phyloP scores from a whole-genome alignment of 2,329 filamentous ascomycete genomes.

The Coleophoma eucalyptorum region DNA sequence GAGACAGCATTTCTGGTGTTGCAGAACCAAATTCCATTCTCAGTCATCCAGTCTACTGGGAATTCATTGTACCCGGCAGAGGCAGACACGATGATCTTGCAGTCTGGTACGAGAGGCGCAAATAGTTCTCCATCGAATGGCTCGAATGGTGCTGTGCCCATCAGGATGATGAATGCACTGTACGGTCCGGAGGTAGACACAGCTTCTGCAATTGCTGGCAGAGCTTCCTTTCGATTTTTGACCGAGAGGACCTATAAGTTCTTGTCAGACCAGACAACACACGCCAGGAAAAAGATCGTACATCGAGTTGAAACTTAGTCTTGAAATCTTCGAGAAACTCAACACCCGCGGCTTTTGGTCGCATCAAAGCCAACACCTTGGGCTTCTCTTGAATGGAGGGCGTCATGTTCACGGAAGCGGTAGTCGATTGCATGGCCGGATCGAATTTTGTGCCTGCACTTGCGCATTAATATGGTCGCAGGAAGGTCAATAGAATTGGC shows the following conservation, averaged over 20 bases:
- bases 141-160: slow-evolving; percentile 44
- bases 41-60: slow-evolving; percentile 37
- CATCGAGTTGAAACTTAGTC: too few relatives aligned
- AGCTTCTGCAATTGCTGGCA: slow-evolving; percentile 31
- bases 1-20: slow-evolving; percentile 49
- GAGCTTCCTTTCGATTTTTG: slow-evolving; percentile 30
- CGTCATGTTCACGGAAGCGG: too few relatives aligned
- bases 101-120: slow-evolving; percentile 32
- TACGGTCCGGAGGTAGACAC: slow-evolving; percentile 34
- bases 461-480: too few relatives aligned
- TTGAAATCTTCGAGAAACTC: too few relatives aligned
- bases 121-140: slow-evolving; percentile 45
- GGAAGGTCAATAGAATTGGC: too few relatives aligned
- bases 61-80: slow-evolving; percentile 46
- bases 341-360: too few relatives aligned
- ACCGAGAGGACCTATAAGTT: slow-evolving; percentile 27
- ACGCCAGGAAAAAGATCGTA: too few relatives aligned
- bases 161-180: slow-evolving; percentile 44
- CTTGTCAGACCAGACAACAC: too few relatives aligned
- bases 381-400: too few relatives aligned
- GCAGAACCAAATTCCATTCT: slow-evolving; percentile 45
- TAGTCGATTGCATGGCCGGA: too few relatives aligned
- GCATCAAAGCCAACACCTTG: too few relatives aligned
- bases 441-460: too few relatives aligned
- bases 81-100: slow-evolving; percentile 41